These are phyloP conservation scores for Forsythia suspensa DNA, from an alignment of 257 asterid species.

Conservation along the genomic window DNA sequence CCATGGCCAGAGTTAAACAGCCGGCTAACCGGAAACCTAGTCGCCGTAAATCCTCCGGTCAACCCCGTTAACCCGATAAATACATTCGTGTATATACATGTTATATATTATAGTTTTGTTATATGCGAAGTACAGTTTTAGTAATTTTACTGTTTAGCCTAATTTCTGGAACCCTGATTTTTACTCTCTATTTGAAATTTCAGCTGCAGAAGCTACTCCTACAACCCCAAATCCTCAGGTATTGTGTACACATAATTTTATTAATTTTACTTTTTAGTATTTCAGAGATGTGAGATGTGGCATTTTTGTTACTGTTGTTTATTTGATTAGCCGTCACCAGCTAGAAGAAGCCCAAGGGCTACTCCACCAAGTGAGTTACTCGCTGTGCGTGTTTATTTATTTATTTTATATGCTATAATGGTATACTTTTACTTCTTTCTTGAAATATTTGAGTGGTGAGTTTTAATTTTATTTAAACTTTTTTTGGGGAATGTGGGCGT, in stretches of 20 bases:
- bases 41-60: slow-evolving; percentile 37
- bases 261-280: background rate
- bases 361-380: slow-evolving; percentile 37
- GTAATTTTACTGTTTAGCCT: slow-evolving; percentile 37
- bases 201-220: slow-evolving; percentile 43
- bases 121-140: background rate
- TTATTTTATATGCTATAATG: background rate
- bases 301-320: slow-evolving; percentile 2
- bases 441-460: slow-evolving; percentile 5
- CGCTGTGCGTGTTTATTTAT: background rate
- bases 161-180: slow-evolving; percentile 9
- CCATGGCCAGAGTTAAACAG: slow-evolving; percentile 73
- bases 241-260: background rate
- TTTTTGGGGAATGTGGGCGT: slow-evolving; percentile 14
- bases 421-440: background rate
- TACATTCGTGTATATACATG: no score
- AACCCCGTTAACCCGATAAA: background rate
- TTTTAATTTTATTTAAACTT: background rate
- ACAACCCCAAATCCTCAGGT: slow-evolving; percentile 38
- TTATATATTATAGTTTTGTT: no score
- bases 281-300: background rate
- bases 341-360: slow-evolving; percentile 32
- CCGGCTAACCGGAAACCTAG: slow-evolving; percentile 19
- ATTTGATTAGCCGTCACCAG: slow-evolving; percentile 36
- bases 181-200: background rate